phyloP scores from a whole-genome alignment of 257 asterid species.

The Solanum raphanifolium region DNA sequence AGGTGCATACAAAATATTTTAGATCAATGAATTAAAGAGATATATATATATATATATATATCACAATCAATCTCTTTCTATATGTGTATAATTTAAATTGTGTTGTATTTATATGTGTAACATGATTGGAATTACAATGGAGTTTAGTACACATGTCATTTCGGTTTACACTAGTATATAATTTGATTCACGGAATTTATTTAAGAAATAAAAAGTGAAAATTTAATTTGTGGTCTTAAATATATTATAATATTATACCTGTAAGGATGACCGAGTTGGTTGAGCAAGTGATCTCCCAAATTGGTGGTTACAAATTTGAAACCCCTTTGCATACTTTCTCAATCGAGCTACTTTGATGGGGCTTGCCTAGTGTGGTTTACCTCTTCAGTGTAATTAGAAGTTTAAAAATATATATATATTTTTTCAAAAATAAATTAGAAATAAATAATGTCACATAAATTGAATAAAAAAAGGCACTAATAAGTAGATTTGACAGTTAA shows the following conservation, averaged over 20 bases:
- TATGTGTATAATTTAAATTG: not conserved
- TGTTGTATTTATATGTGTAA: not conserved
- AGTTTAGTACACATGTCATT: not conserved
- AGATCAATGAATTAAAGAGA: not conserved
- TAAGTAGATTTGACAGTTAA: too few relatives aligned
- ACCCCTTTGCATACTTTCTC: not conserved
- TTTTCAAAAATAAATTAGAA: too few relatives aligned
- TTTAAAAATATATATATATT: too few relatives aligned
- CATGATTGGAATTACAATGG: not conserved
- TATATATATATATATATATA: too few relatives aligned
- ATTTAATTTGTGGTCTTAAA: not conserved
- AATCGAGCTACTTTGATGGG: too few relatives aligned
- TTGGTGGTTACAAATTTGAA: too few relatives aligned
- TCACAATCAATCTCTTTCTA: not conserved
- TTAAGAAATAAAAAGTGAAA: not conserved
- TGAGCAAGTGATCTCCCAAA: too few relatives aligned
- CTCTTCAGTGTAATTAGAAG: too few relatives aligned
- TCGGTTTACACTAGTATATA: not conserved
- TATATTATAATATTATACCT: accelerated
- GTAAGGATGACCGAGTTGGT: not conserved
- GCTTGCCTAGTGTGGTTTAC: too few relatives aligned
- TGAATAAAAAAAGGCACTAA: too few relatives aligned
- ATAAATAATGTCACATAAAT: too few relatives aligned
- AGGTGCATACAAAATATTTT: not conserved
- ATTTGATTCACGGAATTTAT: not conserved